These are phyloP conservation scores for Mortierella sp. DNA, from an alignment of 371 early-diverging fungal species.

Conservation along the genomic window DNA sequence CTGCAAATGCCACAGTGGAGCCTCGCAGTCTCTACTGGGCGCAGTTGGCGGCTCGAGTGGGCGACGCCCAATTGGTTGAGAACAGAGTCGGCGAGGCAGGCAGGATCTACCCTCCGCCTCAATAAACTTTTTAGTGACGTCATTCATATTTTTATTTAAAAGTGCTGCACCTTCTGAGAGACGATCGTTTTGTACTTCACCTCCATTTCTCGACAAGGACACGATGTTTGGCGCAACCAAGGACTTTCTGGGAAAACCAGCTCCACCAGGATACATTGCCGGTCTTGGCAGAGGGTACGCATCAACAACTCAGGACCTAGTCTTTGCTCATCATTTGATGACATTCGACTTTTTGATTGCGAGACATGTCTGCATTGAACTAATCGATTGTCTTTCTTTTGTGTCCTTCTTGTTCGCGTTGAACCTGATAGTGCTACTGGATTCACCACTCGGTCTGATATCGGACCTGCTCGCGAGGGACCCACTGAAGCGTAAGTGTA, in stretches of 20 bases:
- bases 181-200: not conserved
- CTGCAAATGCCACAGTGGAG: conserved; percentile 17
- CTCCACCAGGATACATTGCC: conserved; percentile 95
- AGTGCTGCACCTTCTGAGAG: not conserved
- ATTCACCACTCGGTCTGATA: conserved; percentile 98
- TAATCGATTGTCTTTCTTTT: not conserved
- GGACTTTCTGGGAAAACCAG: conserved; percentile 89
- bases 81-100: conserved; percentile 11
- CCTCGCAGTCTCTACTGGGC: conserved; percentile 35
- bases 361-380: not conserved
- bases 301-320: not conserved
- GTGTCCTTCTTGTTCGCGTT: conserved; percentile 1
- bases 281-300: conserved; percentile 92
- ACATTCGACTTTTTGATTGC: not conserved
- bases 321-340: not conserved
- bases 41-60: conserved; percentile 12
- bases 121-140: not conserved
- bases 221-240: conserved; percentile 82
- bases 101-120: not conserved
- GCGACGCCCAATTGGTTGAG: conserved; percentile 17
- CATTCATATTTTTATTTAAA: not conserved
- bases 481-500: conserved; percentile 65
- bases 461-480: conserved; percentile 95
- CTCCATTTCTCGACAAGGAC: not conserved
- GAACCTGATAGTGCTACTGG: conserved; percentile 83